Percentiles rank a stretch among this genome's conserved stretches.
Conservation (phyloP, 1,139 yeast genomes). For the Spencermartinsiella ligniputridi region DNA sequence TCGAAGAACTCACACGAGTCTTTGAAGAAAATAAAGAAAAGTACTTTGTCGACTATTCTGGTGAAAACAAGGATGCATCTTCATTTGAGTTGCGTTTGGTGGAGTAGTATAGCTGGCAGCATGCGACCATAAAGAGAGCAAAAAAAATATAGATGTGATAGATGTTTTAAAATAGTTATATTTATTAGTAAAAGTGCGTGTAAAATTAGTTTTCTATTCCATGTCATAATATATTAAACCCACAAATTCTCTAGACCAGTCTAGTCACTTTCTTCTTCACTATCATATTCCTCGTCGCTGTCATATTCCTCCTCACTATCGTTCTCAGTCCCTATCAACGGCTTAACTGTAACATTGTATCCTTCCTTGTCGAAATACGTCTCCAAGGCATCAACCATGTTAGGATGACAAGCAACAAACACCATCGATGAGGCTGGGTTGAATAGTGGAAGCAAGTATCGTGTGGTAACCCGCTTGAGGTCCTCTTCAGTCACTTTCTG, state of each 20-base stretch:
- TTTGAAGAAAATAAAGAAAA: constrained; percentile 66
- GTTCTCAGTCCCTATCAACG: constrained; percentile 37
- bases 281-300: constrained; percentile 21
- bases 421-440: constrained; percentile 50
- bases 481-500: constrained; percentile 51
- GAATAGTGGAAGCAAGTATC: constrained; percentile 51
- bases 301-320: constrained; percentile 33
- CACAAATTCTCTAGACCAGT: too few species aligned
- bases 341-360: constrained; percentile 57
- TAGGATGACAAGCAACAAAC: constrained; percentile 71
- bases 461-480: constrained; percentile 49
- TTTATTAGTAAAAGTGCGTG: neutral
- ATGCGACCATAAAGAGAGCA: neutral
- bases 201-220: neutral
- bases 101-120: too few species aligned
- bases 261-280: constrained; percentile 8
- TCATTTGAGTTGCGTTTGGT: constrained; percentile 18
- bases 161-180: neutral
- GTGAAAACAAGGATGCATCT: constrained; percentile 7
- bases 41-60: constrained; percentile 31
- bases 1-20: constrained; percentile 59
- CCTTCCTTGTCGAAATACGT: constrained; percentile 51
- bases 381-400: constrained; percentile 48
- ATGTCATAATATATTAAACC: too few species aligned
- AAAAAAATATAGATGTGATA: neutral